Evolutionary conservation across 2,329 filamentous ascomycete species (phyloP).

Genomic region (Fonsecaea monophora): DNA sequence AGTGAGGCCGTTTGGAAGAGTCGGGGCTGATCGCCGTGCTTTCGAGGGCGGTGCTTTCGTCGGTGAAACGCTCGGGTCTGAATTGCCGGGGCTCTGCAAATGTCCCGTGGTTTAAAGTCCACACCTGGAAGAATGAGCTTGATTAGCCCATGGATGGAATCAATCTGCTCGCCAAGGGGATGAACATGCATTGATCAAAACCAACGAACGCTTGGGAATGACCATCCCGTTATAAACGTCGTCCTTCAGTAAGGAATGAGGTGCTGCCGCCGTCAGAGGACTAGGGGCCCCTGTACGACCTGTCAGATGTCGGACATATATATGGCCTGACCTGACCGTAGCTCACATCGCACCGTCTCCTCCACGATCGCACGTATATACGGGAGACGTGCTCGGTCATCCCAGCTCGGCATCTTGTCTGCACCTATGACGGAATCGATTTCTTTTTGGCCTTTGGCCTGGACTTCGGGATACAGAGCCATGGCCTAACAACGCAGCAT

Average conservation of each 20-base stretch:
- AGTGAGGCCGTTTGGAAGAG: neutral
- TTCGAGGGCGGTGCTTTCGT: neutral
- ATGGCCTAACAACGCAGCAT: neutral
- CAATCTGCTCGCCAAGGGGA: neutral
- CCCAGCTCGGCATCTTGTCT: neutral
- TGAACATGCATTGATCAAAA: neutral
- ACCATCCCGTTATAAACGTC: neutral
- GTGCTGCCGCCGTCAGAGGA: neutral
- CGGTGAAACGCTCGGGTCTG: too few species aligned
- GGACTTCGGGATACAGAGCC: slow-evolving; percentile 3
- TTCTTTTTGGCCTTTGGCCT: neutral
- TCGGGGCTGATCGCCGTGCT: neutral
- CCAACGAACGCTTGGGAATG: neutral
- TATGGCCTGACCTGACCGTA: neutral
- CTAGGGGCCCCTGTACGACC: neutral
- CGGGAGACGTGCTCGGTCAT: neutral
- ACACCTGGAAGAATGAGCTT: neutral
- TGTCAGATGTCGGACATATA: neutral
- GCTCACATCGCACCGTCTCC: neutral
- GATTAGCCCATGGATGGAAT: neutral
- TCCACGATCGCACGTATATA: neutral
- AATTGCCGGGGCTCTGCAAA: neutral
- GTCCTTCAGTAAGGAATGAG: neutral
- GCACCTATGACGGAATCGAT: neutral
- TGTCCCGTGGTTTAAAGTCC: neutral